These are phyloP conservation scores for Mortierella sp. DNA, from an alignment of 371 early-diverging fungal genomes.

Conservation along the genomic window DNA sequence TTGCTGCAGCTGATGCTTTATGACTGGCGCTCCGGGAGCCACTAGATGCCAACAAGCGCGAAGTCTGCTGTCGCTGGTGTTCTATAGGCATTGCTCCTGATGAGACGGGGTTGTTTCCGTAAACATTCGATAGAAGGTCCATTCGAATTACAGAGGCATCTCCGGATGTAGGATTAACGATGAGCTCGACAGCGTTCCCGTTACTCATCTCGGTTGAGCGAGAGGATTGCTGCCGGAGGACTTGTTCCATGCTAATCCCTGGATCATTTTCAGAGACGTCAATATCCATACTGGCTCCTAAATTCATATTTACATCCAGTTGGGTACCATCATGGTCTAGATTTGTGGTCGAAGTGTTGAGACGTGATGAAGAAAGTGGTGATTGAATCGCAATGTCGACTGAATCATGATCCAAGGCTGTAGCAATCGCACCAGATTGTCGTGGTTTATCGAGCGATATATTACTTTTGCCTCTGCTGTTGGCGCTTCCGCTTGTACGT, in stretches of 20 bases:
- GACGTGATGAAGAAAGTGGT: not conserved
- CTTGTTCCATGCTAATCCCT: conserved; percentile 4
- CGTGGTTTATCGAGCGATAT: not conserved
- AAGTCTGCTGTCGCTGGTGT: conserved; percentile 8
- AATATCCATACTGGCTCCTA: conserved; percentile 14
- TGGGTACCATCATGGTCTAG: conserved; percentile 13
- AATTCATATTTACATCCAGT: conserved; percentile 3
- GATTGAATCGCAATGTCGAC: not conserved
- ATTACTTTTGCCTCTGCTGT: not conserved
- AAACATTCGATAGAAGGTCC: conserved; percentile 19
- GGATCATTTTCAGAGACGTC: conserved; percentile 2
- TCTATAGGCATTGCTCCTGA: not conserved
- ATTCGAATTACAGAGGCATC: conserved; percentile 2
- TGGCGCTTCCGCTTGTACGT: not conserved
- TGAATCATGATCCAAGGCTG: not conserved
- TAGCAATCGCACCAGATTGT: conserved; percentile 1
- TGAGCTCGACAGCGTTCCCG: conserved; percentile 1
- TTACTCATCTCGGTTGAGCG: not conserved
- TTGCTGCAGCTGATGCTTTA: not conserved
- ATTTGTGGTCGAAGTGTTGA: conserved; percentile 2
- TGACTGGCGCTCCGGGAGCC: too few species aligned
- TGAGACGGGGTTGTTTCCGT: not conserved
- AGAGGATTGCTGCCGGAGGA: not conserved
- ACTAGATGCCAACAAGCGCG: not conserved
- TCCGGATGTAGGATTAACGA: not conserved